A percentile compares a stretch with the other conserved stretches of the same genome.
These are phyloP conservation scores for Porosira glacialis DNA, from an alignment of 352 stramenopile species.

Conservation along the genomic window DNA sequence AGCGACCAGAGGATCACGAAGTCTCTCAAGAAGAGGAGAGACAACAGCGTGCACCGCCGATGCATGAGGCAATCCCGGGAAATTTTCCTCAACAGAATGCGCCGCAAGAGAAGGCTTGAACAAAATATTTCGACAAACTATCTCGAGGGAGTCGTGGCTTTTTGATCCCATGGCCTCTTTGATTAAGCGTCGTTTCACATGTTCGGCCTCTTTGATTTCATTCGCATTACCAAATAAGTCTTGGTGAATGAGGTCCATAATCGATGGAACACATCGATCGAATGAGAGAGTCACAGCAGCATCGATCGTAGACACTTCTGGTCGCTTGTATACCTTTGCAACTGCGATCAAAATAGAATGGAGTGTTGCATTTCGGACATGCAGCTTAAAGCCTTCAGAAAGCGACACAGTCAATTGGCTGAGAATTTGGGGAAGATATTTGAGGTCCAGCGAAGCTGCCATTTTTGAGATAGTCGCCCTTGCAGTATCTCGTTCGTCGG, in stretches of 20 bases:
- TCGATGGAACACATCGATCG: slow-evolving; percentile 70
- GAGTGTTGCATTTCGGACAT: slow-evolving; percentile 82
- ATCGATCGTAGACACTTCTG: slow-evolving; percentile 14
- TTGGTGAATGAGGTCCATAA: slow-evolving; percentile 81
- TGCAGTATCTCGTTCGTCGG: slow-evolving; percentile 86
- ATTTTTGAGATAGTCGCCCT: slow-evolving; percentile 93
- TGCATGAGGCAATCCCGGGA: slow-evolving; percentile 27
- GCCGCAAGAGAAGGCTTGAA: slow-evolving; percentile 65
- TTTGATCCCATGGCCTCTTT: slow-evolving; percentile 81
- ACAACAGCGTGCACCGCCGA: slow-evolving; percentile 74
- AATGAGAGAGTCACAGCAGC: slow-evolving; percentile 36
- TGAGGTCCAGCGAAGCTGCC: slow-evolving; percentile 85
- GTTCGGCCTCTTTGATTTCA: slow-evolving; percentile 76
- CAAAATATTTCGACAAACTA: slow-evolving; percentile 62
- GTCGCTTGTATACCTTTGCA: slow-evolving; percentile 50
- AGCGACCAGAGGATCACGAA: slow-evolving; percentile 57
- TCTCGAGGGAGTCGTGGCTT: slow-evolving; percentile 79
- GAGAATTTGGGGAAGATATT: slow-evolving; percentile 78
- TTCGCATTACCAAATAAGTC: slow-evolving; percentile 79
- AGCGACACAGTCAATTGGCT: slow-evolving; percentile 77
- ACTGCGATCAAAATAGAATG: slow-evolving; percentile 83
- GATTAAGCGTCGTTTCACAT: slow-evolving; percentile 72
- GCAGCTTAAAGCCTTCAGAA: slow-evolving; percentile 83
- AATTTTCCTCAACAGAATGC: slow-evolving; percentile 14
- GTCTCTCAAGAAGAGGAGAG: slow-evolving; percentile 71